Evolutionary conservation across 768 basidiomycete genomes (phyloP).

Genomic region (Auriscalpium microsporum): DNA sequence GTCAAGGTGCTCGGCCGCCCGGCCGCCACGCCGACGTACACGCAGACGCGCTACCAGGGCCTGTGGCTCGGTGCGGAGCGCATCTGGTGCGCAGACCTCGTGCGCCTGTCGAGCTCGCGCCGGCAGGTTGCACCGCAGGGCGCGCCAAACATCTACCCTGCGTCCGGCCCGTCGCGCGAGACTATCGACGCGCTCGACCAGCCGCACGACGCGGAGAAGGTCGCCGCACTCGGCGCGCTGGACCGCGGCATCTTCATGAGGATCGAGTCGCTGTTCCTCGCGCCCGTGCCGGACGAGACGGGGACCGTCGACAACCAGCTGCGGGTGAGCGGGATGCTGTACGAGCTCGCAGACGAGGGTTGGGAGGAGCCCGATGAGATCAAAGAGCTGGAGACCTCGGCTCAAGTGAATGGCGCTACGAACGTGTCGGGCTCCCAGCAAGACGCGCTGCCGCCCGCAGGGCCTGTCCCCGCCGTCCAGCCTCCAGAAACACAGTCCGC

Average conservation of each 20-base stretch:
- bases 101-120: slow-evolving; percentile 67
- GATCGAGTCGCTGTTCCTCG: slow-evolving; percentile 56
- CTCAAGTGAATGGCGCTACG: background rate
- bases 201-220: slow-evolving; percentile 4
- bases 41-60: slow-evolving; percentile 63
- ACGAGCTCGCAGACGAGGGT: slow-evolving; percentile 69
- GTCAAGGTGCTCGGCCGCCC: slow-evolving; percentile 13
- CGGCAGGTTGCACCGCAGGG: slow-evolving; percentile 61
- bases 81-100: slow-evolving; percentile 80
- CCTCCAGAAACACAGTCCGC: slow-evolving; percentile 11
- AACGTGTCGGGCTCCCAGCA: background rate
- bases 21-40: slow-evolving; percentile 22
- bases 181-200: slow-evolving; percentile 15
- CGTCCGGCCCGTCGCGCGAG: slow-evolving; percentile 42
- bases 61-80: slow-evolving; percentile 88
- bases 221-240: slow-evolving; percentile 37
- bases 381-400: slow-evolving; percentile 6
- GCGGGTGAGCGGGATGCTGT: slow-evolving; percentile 64
- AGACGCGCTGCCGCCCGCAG: slow-evolving; percentile 6
- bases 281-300: slow-evolving; percentile 38
- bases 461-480: background rate
- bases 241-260: slow-evolving; percentile 66
- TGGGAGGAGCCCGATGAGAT: slow-evolving; percentile 39
- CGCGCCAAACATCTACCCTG: slow-evolving; percentile 46
- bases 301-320: slow-evolving; percentile 45